Percentiles rank a stretch among this genome's conserved stretches.
phyloP scores from a whole-genome alignment of 805 yeast species.

The Yarrowia bubula region DNA sequence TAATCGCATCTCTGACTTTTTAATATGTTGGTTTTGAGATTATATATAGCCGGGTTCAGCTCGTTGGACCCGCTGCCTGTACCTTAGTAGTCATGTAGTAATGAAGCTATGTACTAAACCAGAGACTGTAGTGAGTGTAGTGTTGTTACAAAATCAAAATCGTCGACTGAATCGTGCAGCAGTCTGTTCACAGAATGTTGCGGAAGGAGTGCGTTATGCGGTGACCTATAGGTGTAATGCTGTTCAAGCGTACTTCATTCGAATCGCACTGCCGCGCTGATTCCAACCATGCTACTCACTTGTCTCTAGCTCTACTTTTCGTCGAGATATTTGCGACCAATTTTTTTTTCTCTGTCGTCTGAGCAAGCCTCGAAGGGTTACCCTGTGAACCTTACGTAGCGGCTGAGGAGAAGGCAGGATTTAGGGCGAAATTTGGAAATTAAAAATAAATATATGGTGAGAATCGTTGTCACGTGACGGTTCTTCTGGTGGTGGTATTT shows the following conservation, averaged over 20 bases:
- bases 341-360: background rate
- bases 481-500: too few relatives aligned
- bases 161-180: background rate
- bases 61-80: background rate
- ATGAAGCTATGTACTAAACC: constrained; percentile 23
- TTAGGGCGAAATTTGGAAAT: too few relatives aligned
- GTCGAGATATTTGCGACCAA: background rate
- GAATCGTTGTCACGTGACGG: too few relatives aligned
- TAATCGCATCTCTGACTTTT: constrained; percentile 26
- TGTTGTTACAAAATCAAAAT: too few relatives aligned
- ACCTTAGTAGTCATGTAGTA: constrained; percentile 24
- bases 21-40: constrained; percentile 12
- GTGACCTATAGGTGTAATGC: too few relatives aligned
- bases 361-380: background rate
- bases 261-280: background rate
- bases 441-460: too few relatives aligned
- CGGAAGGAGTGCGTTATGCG: background rate
- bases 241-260: background rate
- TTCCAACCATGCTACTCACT: background rate
- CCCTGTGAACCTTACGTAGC: background rate
- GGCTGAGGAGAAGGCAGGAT: background rate
- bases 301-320: background rate
- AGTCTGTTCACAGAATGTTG: background rate
- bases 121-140: background rate
- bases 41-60: background rate